phyloP scores from a whole-genome alignment of 2,329 filamentous ascomycete species.

The Pestalotiopsis sp. region DNA sequence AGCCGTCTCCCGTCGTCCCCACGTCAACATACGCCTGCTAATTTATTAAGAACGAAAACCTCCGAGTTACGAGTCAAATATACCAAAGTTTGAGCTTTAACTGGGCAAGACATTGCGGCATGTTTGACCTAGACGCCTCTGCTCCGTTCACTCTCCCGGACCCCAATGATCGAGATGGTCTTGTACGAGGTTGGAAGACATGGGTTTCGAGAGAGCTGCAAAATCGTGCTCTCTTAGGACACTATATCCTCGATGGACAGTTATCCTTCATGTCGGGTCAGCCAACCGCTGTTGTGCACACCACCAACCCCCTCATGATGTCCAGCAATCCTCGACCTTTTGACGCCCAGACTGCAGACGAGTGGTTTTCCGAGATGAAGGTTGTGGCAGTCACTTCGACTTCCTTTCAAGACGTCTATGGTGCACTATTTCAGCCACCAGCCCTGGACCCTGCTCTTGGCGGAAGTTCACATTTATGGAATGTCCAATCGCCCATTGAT shows the following conservation, averaged over 20 bases:
- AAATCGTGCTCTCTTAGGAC: constrained; percentile 5
- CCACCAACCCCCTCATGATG: constrained; percentile 6
- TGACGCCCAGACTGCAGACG: constrained; percentile 7
- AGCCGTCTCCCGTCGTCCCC: neutral
- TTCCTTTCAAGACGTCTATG: neutral
- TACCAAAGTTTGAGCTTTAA: constrained; percentile 12
- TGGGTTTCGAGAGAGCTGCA: constrained; percentile 9
- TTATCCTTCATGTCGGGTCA: constrained; percentile 5
- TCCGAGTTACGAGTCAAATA: constrained; percentile 8
- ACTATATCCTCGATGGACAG: constrained; percentile 9
- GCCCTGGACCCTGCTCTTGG: neutral
- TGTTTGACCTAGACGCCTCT: neutral
- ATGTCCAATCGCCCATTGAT: constrained; percentile 2
- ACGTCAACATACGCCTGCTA: neutral
- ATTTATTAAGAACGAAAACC: constrained; percentile 3
- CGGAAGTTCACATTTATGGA: neutral
- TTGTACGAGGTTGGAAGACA: neutral
- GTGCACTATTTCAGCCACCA: neutral
- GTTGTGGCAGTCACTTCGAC: neutral
- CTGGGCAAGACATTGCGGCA: constrained; percentile 10
- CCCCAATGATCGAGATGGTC: neutral
- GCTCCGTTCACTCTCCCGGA: neutral
- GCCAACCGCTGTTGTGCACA: neutral
- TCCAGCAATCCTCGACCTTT: constrained; percentile 4
- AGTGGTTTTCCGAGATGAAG: constrained; percentile 10